phyloP scores from a whole-genome alignment of 2,329 filamentous ascomycete species.

The Aspergillus sclerotialis region DNA sequence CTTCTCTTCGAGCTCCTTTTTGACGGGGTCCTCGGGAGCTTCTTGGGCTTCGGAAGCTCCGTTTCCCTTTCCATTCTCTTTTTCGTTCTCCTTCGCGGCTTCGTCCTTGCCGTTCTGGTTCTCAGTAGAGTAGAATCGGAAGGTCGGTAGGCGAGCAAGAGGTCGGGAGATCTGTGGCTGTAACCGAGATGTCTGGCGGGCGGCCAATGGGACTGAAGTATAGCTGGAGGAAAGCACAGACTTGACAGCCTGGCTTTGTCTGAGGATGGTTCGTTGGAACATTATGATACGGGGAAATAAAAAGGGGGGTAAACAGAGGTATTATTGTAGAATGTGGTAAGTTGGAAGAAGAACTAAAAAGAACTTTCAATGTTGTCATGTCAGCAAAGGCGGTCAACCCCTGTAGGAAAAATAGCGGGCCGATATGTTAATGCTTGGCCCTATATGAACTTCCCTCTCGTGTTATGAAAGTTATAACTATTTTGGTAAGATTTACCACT shows the following conservation, averaged over 20 bases:
- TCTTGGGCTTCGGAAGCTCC: slow-evolving; percentile 38
- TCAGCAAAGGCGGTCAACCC: not conserved
- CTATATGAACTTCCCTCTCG: no score
- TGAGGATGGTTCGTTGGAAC: slow-evolving; percentile 37
- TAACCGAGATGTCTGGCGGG: slow-evolving; percentile 28
- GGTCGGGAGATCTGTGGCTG: slow-evolving; percentile 25
- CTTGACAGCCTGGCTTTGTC: slow-evolving; percentile 34
- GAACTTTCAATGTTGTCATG: not conserved
- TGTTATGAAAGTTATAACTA: no score
- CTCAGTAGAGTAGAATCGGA: slow-evolving; percentile 40
- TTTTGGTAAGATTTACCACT: no score
- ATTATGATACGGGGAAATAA: slow-evolving; percentile 19
- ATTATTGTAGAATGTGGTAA: not conserved
- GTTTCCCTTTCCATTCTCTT: slow-evolving; percentile 32
- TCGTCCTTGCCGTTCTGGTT: slow-evolving; percentile 27
- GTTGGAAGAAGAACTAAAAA: not conserved
- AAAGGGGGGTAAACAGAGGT: slow-evolving; percentile 2
- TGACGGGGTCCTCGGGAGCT: slow-evolving; percentile 41
- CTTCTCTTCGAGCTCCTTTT: slow-evolving; percentile 65
- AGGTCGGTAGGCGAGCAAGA: slow-evolving; percentile 25
- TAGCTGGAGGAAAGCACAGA: slow-evolving; percentile 27
- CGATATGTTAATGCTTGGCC: no score
- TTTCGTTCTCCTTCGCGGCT: slow-evolving; percentile 29
- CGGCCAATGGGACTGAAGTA: slow-evolving; percentile 24
- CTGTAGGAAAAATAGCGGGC: not conserved